Conservation (phyloP, 1,284 basidiomycete genomes). For the Pterula multifida region DNA sequence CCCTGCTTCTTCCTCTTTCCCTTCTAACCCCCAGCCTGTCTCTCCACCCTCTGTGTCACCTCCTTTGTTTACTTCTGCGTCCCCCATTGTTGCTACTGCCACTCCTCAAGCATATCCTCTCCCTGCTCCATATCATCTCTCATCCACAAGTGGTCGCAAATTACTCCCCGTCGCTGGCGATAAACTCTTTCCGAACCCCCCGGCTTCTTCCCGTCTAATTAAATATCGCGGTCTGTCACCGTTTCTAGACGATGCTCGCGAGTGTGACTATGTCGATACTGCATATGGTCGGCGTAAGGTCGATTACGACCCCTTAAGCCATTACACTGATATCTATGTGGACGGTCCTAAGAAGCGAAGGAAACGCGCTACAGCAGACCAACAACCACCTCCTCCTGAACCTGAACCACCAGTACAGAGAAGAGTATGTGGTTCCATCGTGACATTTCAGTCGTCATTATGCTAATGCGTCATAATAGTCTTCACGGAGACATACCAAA, state of each 20-base stretch:
- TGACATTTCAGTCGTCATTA: not conserved
- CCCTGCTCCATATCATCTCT: not conserved
- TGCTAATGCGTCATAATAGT: not conserved
- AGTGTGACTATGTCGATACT: not conserved
- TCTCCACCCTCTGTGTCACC: slow-evolving; percentile 16
- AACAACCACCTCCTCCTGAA: not conserved
- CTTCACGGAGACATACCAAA: slow-evolving; percentile 20
- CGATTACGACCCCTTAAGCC: not conserved
- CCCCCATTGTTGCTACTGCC: not conserved
- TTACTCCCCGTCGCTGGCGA: not conserved
- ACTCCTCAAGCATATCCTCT: not conserved
- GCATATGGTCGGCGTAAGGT: not conserved
- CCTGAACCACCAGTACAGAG: not conserved
- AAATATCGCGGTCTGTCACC: not conserved
- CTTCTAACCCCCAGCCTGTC: slow-evolving; percentile 16
- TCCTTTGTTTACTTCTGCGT: slow-evolving; percentile 13
- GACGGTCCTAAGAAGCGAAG: not conserved
- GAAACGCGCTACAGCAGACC: not conserved
- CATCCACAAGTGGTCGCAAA: not conserved
- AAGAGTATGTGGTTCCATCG: not conserved
- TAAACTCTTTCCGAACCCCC: not conserved
- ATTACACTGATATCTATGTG: not conserved
- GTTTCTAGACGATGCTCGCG: not conserved
- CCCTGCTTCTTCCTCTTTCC: slow-evolving; percentile 19
- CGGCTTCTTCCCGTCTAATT: not conserved